phyloP scores from a whole-genome alignment of 2,329 filamentous ascomycete species.

The Diaporthe sp. region DNA sequence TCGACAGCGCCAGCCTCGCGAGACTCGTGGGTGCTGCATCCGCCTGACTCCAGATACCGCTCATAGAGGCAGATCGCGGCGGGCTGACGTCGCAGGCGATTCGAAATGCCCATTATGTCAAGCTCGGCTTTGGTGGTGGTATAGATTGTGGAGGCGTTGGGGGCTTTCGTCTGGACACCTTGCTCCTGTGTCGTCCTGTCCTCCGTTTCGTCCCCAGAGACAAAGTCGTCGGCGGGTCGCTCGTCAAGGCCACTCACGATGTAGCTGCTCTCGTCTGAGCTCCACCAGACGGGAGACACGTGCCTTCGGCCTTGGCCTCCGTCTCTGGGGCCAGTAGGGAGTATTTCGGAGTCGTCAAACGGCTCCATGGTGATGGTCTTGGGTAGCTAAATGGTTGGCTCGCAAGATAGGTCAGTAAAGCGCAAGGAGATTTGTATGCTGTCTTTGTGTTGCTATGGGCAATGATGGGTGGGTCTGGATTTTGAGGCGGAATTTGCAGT shows the following conservation, averaged over 20 bases:
- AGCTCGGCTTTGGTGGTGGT: background rate
- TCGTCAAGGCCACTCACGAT: background rate
- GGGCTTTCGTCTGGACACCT: background rate
- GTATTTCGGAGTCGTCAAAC: background rate
- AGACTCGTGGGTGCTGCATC: background rate
- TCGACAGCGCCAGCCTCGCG: background rate
- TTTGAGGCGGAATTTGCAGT: background rate
- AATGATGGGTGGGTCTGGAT: too few species aligned
- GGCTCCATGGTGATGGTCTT: background rate
- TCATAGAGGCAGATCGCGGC: background rate
- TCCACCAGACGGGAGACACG: background rate
- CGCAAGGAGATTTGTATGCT: background rate
- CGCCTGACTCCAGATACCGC: constrained; percentile 1
- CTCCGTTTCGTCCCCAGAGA: background rate
- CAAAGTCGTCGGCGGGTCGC: background rate
- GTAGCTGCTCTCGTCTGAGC: background rate
- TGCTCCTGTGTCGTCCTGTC: background rate
- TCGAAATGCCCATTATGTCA: background rate
- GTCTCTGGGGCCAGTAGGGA: too few species aligned
- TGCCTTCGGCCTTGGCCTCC: background rate
- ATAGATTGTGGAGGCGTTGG: too few species aligned
- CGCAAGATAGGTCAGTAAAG: background rate
- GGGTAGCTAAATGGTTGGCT: background rate
- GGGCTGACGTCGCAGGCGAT: constrained; percentile 2
- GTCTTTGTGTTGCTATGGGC: background rate